These are phyloP conservation scores for Macrolepiota albuminosa DNA, from an alignment of 768 basidiomycete species.

Conservation along the genomic window DNA sequence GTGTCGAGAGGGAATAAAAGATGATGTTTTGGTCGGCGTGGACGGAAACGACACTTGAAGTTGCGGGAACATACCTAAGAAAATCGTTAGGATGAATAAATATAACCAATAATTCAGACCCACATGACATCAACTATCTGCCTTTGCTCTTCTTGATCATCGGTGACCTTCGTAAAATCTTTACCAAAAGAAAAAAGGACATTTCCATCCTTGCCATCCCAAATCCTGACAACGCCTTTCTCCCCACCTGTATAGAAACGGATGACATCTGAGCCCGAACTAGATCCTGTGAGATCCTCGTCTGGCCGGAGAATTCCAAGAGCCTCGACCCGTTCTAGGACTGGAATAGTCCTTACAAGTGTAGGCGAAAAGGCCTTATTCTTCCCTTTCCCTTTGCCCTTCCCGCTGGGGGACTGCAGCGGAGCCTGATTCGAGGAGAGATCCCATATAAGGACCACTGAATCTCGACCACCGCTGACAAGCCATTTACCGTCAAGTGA, in stretches of 20 bases:
- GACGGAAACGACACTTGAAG: slow-evolving; percentile 68
- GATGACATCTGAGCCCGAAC: slow-evolving; percentile 35
- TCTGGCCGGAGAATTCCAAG: slow-evolving; percentile 63
- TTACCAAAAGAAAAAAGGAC: slow-evolving; percentile 57
- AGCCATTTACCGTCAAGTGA: slow-evolving; percentile 85
- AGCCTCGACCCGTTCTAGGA: slow-evolving; percentile 84
- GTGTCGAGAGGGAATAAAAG: slow-evolving; percentile 75
- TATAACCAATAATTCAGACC: slow-evolving; percentile 27
- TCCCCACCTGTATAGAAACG: slow-evolving; percentile 89
- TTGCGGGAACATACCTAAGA: slow-evolving; percentile 62
- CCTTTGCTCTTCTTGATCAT: slow-evolving; percentile 69
- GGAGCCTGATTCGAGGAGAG: slow-evolving; percentile 35
- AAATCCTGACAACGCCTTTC: slow-evolving; percentile 79
- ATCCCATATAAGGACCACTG: slow-evolving; percentile 93
- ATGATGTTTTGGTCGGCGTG: slow-evolving; percentile 98
- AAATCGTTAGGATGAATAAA: slow-evolving; percentile 12
- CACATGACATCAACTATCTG: slow-evolving; percentile 84
- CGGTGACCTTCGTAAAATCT: slow-evolving; percentile 39
- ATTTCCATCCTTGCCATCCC: slow-evolving; percentile 70
- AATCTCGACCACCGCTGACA: slow-evolving; percentile 88
- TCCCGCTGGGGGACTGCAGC: slow-evolving; percentile 30
- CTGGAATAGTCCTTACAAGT: slow-evolving; percentile 74
- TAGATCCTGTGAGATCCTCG: slow-evolving; percentile 43
- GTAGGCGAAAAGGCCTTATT: slow-evolving; percentile 45
- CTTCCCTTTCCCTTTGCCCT: slow-evolving; percentile 48